Percentiles rank a stretch among this genome's conserved stretches.
Evolutionary conservation across 2,329 filamentous ascomycete species (phyloP).

Genomic region (Leptosphaerulina australis): DNA sequence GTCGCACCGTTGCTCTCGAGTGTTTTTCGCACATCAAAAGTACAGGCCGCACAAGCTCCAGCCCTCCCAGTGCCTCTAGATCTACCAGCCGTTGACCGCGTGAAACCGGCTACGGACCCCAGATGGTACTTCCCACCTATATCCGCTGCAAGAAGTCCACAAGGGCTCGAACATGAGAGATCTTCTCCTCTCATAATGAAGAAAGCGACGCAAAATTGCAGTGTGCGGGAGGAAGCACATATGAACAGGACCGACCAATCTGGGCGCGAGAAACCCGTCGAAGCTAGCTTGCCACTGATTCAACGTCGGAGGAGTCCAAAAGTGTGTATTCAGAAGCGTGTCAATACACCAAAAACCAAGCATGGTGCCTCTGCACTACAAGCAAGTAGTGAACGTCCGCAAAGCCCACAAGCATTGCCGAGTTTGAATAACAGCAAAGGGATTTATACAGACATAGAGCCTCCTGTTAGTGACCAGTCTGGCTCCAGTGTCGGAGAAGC

Average conservation of each 20-base stretch:
- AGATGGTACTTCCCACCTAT: slow-evolving; percentile 37
- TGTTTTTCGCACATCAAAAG: slow-evolving; percentile 21
- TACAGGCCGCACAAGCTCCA: slow-evolving; percentile 7
- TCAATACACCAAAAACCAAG: neutral
- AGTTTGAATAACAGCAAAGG: neutral
- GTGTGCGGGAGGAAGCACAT: too few species aligned
- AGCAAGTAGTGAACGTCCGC: neutral
- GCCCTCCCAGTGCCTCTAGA: slow-evolving; percentile 13
- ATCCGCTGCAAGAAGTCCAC: neutral
- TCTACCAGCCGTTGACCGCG: slow-evolving; percentile 9
- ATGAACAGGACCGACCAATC: too few species aligned
- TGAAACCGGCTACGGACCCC: slow-evolving; percentile 35
- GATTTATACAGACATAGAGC: neutral
- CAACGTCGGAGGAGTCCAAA: slow-evolving; percentile 21
- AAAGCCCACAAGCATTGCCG: slow-evolving; percentile 1
- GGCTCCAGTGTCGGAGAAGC: neutral
- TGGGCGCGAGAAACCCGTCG: too few species aligned
- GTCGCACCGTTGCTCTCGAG: slow-evolving; percentile 30
- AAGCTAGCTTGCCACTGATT: slow-evolving; percentile 2
- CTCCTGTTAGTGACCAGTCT: neutral
- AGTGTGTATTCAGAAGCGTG: slow-evolving; percentile 20
- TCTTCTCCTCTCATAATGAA: slow-evolving; percentile 1
- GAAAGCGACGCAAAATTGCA: neutral
- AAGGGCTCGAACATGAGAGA: neutral
- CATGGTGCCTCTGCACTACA: neutral